These are phyloP conservation scores for Venturia carpophila DNA, from an alignment of 2,329 filamentous ascomycete genomes.

Conservation along the genomic window DNA sequence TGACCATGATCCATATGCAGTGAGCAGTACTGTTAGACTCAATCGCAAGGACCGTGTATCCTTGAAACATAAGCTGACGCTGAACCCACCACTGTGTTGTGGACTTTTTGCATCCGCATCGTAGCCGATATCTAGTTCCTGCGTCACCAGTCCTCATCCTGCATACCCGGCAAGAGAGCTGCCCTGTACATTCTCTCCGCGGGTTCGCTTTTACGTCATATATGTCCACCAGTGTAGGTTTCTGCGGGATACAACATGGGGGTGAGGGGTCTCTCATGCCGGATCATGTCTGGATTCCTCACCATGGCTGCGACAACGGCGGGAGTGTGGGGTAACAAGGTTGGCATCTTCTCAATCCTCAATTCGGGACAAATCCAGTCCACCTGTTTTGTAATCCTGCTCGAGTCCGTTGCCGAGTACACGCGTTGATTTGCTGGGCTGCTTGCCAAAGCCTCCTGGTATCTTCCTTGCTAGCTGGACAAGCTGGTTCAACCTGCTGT, in stretches of 20 bases:
- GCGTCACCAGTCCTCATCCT: conserved; percentile 2
- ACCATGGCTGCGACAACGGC: conserved; percentile 1
- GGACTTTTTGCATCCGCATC: not conserved
- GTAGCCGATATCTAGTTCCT: not conserved
- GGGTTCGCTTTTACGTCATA: not conserved
- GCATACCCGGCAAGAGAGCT: not conserved
- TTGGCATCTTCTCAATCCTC: not conserved
- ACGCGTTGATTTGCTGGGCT: not conserved
- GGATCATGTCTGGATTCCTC: not conserved
- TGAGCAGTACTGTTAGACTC: not conserved
- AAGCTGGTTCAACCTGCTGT: not conserved
- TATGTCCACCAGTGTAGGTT: not conserved
- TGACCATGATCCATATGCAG: too few species aligned
- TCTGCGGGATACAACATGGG: not conserved
- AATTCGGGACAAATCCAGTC: not conserved
- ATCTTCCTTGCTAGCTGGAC: conserved; percentile 6
- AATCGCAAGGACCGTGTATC: not conserved
- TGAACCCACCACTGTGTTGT: not conserved
- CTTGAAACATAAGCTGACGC: conserved; percentile 1
- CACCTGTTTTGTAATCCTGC: not conserved
- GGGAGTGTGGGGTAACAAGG: not conserved
- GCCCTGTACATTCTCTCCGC: not conserved
- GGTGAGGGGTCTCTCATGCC: not conserved
- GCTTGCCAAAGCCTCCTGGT: conserved; percentile 2
- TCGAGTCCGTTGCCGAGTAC: not conserved